phyloP scores from a whole-genome alignment of 176 grass and related monocot genomes.

The Areca catechu region DNA sequence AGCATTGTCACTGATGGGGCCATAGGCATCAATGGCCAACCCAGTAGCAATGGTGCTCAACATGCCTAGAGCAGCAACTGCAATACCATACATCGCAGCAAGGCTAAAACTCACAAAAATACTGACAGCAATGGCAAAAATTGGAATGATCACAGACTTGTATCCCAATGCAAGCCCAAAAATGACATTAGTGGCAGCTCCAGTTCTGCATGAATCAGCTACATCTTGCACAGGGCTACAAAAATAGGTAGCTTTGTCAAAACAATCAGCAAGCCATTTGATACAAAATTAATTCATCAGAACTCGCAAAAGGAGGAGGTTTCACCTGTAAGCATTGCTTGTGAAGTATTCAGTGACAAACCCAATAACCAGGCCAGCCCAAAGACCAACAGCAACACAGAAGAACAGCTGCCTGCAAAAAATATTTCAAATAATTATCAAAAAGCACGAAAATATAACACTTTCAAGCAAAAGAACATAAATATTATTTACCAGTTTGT shows the following conservation, averaged over 20 bases:
- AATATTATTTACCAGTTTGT: slow-evolving; percentile 55
- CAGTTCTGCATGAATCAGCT: slow-evolving; percentile 85
- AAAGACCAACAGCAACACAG: slow-evolving; percentile 77
- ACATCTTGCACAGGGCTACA: slow-evolving; percentile 86
- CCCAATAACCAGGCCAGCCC: slow-evolving; percentile 86
- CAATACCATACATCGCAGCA: slow-evolving; percentile 84
- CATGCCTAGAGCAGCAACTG: slow-evolving; percentile 91
- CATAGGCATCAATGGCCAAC: slow-evolving; percentile 86
- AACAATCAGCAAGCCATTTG: not conserved
- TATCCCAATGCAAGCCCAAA: slow-evolving; percentile 86
- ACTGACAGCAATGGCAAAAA: slow-evolving; percentile 84
- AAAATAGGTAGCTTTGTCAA: slow-evolving; percentile 15
- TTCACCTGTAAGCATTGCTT: slow-evolving; percentile 76
- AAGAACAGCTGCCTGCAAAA: slow-evolving; percentile 75
- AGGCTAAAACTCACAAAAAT: slow-evolving; percentile 87
- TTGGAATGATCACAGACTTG: slow-evolving; percentile 86
- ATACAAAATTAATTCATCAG: not conserved
- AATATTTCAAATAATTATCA: slow-evolving; percentile 4
- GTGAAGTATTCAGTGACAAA: slow-evolving; percentile 88
- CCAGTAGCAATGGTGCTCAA: slow-evolving; percentile 89
- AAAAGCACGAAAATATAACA: slow-evolving; percentile 5
- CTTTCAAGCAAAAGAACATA: slow-evolving; percentile 6
- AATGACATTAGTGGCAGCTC: slow-evolving; percentile 86
- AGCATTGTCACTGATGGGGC: slow-evolving; percentile 93
- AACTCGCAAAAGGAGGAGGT: not conserved